Percentiles rank a stretch among this genome's conserved stretches.
These are phyloP conservation scores for Neurospora sp. DNA, from an alignment of 495 filamentous ascomycete species.

Conservation along the genomic window DNA sequence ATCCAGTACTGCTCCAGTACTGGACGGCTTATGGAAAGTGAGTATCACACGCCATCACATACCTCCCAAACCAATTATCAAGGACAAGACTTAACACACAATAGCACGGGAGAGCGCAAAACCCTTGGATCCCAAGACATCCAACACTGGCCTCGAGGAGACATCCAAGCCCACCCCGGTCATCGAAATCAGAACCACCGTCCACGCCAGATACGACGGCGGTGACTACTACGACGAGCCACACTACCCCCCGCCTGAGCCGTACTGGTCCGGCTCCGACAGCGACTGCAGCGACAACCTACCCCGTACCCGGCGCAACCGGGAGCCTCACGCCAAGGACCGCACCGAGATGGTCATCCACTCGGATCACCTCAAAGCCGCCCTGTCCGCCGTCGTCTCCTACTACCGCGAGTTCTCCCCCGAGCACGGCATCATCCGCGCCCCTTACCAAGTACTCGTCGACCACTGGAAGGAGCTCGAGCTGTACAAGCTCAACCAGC, in stretches of 20 bases:
- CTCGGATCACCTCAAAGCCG: slow-evolving; percentile 27
- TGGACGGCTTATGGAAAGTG: slow-evolving; percentile 18
- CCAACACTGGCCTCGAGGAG: not conserved
- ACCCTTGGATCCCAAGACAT: slow-evolving; percentile 13
- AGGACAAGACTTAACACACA: not conserved
- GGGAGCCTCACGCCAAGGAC: slow-evolving; percentile 9
- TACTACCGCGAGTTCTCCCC: slow-evolving; percentile 35
- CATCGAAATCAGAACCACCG: not conserved
- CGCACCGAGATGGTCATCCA: slow-evolving; percentile 26
- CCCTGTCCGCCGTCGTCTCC: slow-evolving; percentile 25
- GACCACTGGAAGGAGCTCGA: slow-evolving; percentile 24
- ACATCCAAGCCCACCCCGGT: not conserved
- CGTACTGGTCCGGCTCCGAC: not conserved
- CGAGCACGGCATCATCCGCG: slow-evolving; percentile 17
- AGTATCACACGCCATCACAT: not conserved
- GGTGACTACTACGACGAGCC: not conserved
- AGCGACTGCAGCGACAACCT: not conserved
- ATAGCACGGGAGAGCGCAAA: slow-evolving; percentile 18
- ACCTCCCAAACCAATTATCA: not conserved
- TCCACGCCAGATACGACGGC: not conserved
- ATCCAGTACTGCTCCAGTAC: slow-evolving; percentile 13
- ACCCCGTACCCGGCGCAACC: not conserved
- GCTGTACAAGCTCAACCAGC: slow-evolving; percentile 24
- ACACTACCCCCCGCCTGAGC: not conserved
- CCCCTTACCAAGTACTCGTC: slow-evolving; percentile 27